Conservation (phyloP, 768 basidiomycete species). For the Auricularia sp. region DNA sequence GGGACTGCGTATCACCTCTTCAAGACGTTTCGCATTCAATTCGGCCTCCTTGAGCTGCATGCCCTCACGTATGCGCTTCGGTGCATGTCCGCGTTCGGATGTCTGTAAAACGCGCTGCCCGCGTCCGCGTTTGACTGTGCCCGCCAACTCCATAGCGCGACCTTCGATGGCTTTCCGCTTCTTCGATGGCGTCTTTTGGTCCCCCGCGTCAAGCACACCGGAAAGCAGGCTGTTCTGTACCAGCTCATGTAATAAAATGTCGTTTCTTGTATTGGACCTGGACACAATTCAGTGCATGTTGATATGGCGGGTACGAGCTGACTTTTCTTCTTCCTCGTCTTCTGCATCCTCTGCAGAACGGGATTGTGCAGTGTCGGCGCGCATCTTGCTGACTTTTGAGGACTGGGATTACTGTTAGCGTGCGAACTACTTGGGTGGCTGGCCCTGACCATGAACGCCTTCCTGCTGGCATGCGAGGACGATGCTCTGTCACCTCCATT, state of each 20-base stretch:
- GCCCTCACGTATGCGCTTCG: conserved; percentile 65
- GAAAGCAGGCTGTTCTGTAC: conserved; percentile 74
- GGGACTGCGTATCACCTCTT: conserved; percentile 44
- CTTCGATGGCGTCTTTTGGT: conserved; percentile 55
- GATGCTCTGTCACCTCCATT: conserved; percentile 14
- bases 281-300: not conserved
- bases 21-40: conserved; percentile 42
- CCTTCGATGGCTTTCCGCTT: conserved; percentile 68
- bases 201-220: conserved; percentile 54
- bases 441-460: conserved; percentile 62
- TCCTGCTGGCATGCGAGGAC: conserved; percentile 37
- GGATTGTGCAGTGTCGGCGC: conserved; percentile 22
- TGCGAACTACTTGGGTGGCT: conserved; percentile 2
- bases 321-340: conserved; percentile 20
- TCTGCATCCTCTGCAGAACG: conserved; percentile 7
- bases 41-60: conserved; percentile 52
- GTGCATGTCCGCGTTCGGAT: conserved; percentile 58
- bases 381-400: conserved; percentile 61
- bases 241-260: conserved; percentile 65
- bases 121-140: conserved; percentile 59
- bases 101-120: conserved; percentile 55
- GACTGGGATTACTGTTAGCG: conserved; percentile 38
- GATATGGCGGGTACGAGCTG: conserved; percentile 1
- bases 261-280: conserved; percentile 70
- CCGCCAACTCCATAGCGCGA: conserved; percentile 64